A percentile compares a stretch with the other conserved stretches of the same genome.
phyloP scores from a whole-genome alignment of 106 monocot species.

The Phalaenopsis aphrodite region DNA sequence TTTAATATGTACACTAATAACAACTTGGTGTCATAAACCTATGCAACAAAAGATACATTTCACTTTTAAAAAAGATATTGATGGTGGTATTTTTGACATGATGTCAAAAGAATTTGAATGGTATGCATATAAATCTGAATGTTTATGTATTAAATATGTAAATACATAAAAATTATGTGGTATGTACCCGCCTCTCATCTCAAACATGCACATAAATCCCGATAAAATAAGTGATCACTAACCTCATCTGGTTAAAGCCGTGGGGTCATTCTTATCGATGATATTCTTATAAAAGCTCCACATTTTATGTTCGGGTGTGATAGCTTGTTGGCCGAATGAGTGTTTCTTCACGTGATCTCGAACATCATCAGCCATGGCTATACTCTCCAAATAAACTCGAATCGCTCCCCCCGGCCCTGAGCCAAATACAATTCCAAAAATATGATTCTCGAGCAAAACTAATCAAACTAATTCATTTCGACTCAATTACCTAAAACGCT shows the following conservation, averaged over 20 bases:
- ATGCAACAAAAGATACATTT: no score
- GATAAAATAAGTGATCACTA: background rate
- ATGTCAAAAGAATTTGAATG: no score
- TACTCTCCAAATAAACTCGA: conserved; percentile 53
- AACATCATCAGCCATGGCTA: conserved; percentile 56
- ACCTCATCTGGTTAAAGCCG: background rate
- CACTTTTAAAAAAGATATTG: no score
- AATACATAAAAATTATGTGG: no score
- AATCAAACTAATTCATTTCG: background rate
- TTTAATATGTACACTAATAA: no score
- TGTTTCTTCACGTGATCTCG: conserved; percentile 49
- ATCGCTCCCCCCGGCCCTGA: conserved; percentile 73
- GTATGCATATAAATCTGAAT: no score
- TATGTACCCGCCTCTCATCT: background rate
- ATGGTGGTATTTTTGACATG: no score
- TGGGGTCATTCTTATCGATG: conserved; percentile 19
- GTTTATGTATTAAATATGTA: no score
- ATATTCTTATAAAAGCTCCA: conserved; percentile 65
- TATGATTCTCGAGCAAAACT: background rate
- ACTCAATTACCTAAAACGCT: conserved; percentile 60
- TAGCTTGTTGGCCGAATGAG: conserved; percentile 67
- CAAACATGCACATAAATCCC: background rate
- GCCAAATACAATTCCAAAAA: background rate
- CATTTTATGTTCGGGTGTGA: conserved; percentile 29
- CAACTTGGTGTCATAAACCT: no score